phyloP scores from a whole-genome alignment of 225 moss, liverwort and hornwort genomes.

The Climacium dendroides region DNA sequence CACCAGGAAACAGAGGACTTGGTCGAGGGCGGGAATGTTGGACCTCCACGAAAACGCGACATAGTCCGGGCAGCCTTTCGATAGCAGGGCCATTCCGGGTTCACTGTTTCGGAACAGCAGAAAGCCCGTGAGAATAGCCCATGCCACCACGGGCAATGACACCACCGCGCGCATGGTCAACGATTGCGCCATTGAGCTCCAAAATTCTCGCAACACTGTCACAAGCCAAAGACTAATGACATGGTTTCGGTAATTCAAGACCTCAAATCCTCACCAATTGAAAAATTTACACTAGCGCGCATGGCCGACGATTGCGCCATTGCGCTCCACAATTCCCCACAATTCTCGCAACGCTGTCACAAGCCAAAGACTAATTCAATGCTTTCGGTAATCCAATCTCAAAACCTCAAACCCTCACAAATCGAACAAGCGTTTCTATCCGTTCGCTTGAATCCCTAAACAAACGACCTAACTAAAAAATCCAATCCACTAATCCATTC shows the following conservation, averaged over 20 bases:
- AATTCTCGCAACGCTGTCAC: neutral
- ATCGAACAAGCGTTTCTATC: neutral
- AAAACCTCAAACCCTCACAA: neutral
- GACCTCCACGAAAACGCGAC: slow-evolving; percentile 23
- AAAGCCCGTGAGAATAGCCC: slow-evolving; percentile 1
- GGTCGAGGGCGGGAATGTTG: neutral
- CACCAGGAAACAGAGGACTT: slow-evolving; percentile 1
- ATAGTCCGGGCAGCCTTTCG: slow-evolving; percentile 15
- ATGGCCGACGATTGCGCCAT: neutral
- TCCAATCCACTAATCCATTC: neutral
- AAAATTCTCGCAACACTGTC: neutral
- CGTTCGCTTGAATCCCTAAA: neutral
- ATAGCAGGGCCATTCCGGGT: neutral
- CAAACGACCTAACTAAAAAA: neutral
- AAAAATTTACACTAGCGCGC: neutral
- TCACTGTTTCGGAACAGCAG: slow-evolving; percentile 6
- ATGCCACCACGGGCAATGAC: slow-evolving; percentile 11
- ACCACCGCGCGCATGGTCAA: slow-evolving; percentile 5
- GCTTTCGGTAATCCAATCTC: neutral
- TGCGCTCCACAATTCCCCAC: neutral
- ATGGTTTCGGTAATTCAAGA: neutral
- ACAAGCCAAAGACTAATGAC: neutral
- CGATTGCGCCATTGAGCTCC: neutral
- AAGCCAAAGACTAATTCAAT: neutral
- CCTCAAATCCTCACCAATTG: neutral